Evolutionary conservation across 805 yeast species (phyloP), one percentile per base, ranked within the genome.

Genomic region (Yarrowia yakushimensis): DNA sequence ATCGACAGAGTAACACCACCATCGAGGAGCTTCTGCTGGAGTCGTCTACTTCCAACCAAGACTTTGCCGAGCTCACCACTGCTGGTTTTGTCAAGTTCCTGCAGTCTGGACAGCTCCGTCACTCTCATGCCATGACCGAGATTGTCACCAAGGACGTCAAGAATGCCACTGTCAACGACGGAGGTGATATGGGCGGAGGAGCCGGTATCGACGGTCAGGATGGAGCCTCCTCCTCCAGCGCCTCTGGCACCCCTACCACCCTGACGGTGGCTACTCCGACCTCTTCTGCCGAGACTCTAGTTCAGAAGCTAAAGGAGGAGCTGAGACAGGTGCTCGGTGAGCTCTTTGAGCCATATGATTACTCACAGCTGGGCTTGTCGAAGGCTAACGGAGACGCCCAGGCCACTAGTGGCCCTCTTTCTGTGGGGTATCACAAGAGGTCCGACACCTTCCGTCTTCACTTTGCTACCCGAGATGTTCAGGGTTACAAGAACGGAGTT

Each of bases 151-250:
- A 48, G 37, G 55, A 33, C 12, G 37, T 2, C 4, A 31, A 31
- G 15, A 48, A 48, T n/a, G 55, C 55, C 5, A 48, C 55, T 22
- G 20, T 48, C 4, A 48, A 48, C 22, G 37, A 31, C 20, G 39
- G 37, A 20, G 55, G 55, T 2, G 55, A 48, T n/a, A 48, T 48
- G 55, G 55, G 55, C 9, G 55, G 55, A 13, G 55, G 55, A 33
- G 39, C 12, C 3, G 55, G 55, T 15, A 33, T 48, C 11, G 55
- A 48, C n/a, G 39, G 31, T 9, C 33, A 43, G 33, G 33, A 43
- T 11, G 22, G 18, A 10, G 13, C 15, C 18, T 15, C 28, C n/a
- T 43, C 50, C 12, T 42, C 46, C 18, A 42, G 22, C 23, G 22
- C 33, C 2, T 27, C 52, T 18, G 52, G 30, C 6, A 48, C 28